Evolutionary conservation across 805 yeast species (phyloP), one percentile per base, ranked within the genome.

Genomic region (Candida endomychidarum): DNA sequence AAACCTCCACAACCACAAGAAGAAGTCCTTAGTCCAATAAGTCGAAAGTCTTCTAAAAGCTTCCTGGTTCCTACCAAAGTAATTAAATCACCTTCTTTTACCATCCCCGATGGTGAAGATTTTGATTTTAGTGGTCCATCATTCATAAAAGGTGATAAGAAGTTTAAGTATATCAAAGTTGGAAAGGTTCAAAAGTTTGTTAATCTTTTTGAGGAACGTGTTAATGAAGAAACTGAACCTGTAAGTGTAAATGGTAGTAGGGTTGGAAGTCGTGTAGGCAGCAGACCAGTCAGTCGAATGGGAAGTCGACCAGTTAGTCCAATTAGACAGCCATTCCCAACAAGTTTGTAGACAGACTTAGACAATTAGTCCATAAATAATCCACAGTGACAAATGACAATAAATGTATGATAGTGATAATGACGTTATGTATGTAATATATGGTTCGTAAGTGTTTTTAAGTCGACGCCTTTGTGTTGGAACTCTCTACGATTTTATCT

Each of bases 131-230:
- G 41, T 32, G 69, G 60, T 9, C 70, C 68, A 6, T 49, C 58
- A 8, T 67, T 57, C 47, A 67, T 70, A 37, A 66, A 66, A 46
- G 57, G 65, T 37, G 65, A 67, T 51, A 65, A 63, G 42, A 70
- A 68, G 49, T 69, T 66, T 53, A 66, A 63, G 47, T 70, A 62
- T 46, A 69, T 69, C 43, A 68, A 67, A 49, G 68, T 70, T 17
- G 74, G 74, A 2, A 70, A 70, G 46, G 75, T 69, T 21, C 74
- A 69, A 45, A 67, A 67, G 49, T 68, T 66, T 47, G 74, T 69
- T 9, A 57, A 57, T 47, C 54, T 70, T 49, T 70, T 68, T 46
- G 74, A 69, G 45, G 73, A 68, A 40, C 53, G 60, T 41, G 48
- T 47, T 33, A 24, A 35, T 20, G 50, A 47, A 37, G 50, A 46